Percentiles rank a stretch among this genome's conserved stretches.
Evolutionary conservation across 768 basidiomycete species (phyloP).

Genomic region (Tulasnella calospora): DNA sequence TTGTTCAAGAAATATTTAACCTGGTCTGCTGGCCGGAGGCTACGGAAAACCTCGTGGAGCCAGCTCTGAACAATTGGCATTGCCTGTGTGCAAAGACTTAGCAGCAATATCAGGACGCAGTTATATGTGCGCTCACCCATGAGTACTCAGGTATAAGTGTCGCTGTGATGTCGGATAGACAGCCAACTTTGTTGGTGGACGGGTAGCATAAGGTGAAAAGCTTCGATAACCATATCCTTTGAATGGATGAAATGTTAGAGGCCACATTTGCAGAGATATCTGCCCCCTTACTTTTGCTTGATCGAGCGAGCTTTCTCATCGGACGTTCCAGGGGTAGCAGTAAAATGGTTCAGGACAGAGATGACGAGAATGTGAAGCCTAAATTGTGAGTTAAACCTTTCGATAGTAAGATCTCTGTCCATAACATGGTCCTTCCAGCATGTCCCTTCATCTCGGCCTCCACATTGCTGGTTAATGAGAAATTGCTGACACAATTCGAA

Average conservation of each 20-base stretch:
- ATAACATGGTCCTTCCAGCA: neutral
- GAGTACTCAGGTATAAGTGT: neutral
- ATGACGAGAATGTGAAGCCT: neutral
- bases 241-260: neutral
- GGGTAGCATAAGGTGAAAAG: neutral
- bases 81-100: neutral
- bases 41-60: conserved; percentile 7
- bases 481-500: neutral
- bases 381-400: neutral
- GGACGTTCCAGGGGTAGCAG: neutral
- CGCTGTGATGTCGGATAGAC: neutral
- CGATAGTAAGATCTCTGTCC: neutral
- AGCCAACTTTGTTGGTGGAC: neutral
- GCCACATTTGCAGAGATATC: no score
- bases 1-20: neutral
- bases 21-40: neutral
- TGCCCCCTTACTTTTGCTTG: neutral
- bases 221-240: neutral
- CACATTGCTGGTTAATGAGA: neutral
- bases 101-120: neutral
- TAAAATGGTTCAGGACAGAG: neutral
- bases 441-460: neutral
- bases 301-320: neutral
- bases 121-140: neutral
- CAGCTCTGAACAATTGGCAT: conserved; percentile 7